Evolutionary conservation across 2,329 filamentous ascomycete species (phyloP), one percentile per base, ranked within the genome.

Genomic region (Eurotiales sp.): DNA sequence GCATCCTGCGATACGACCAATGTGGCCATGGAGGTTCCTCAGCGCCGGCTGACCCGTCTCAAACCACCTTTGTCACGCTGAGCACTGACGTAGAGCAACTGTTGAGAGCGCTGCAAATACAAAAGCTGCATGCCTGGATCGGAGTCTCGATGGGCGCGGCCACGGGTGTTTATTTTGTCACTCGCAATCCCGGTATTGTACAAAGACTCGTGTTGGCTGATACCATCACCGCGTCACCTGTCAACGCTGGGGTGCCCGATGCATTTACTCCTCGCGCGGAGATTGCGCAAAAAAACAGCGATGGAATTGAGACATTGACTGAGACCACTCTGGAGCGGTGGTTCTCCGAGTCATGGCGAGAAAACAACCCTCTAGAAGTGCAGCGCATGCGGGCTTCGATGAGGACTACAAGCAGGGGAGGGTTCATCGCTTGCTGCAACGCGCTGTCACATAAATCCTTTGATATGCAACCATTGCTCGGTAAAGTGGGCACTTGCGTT

Each of bases 121-220:
- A 56, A 6, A 63, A 46, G 22, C 15, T 57, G 15, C 37, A 57
- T 49, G 65, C 68, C 3, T 77, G 72, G 73, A 61, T 77, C 7
- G 73, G 73, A 2, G 71, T 76, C 1, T 76, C 72, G 10, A 74
- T 77, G 70, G 74, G 74, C 19, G 74, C 69, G 7, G 64, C 71
- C 0, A 69, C 64, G 1, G 70, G 70, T 17, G 58, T 75, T 44
- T 65, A 66, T 51, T 76, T 75, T 55, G 63, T 64, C 1, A 62
- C 64, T 4, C 64, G 61, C 49, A 70, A 73, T 52, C 72, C 72
- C 4, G 65, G 64, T 29, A 43, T 73, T 3, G 61, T 75, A 8
- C 48, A 63, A 46, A 69, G 67, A 40, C 63, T 76, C 6, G 61
- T 71, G 22, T 60, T 72, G 25, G 74, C 69, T 59, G 70, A 73